These are phyloP conservation scores for Kodamaea neixiangensis DNA, from an alignment of 805 yeast genomes.

Conservation along the genomic window DNA sequence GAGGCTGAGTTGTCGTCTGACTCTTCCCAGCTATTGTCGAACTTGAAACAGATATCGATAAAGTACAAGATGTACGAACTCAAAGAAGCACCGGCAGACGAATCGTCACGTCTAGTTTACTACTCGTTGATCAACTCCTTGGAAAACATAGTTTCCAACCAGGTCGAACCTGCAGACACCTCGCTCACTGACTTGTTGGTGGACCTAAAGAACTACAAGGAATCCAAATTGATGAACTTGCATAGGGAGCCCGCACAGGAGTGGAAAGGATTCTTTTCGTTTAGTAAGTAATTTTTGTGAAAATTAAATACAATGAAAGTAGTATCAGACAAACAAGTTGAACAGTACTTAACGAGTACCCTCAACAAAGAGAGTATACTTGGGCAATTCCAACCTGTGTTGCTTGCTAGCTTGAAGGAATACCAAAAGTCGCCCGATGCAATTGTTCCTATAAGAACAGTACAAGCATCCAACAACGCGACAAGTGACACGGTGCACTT, in stretches of 20 bases:
- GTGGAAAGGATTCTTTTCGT: constrained; percentile 4
- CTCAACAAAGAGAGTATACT: constrained; percentile 28
- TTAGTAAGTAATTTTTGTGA: not conserved
- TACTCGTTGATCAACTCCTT: constrained; percentile 19
- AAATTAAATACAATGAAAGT: constrained; percentile 2
- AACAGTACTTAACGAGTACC: not conserved
- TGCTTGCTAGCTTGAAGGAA: constrained; percentile 39
- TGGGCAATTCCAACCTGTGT: constrained; percentile 34
- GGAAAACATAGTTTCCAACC: constrained; percentile 13
- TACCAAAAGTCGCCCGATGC: constrained; percentile 45
- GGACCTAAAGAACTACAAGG: constrained; percentile 10
- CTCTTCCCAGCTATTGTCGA: constrained; percentile 24
- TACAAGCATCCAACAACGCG: constrained; percentile 37
- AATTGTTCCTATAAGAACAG: constrained; percentile 56
- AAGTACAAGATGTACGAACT: constrained; percentile 29
- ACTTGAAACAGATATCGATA: constrained; percentile 33
- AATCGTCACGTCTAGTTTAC: constrained; percentile 13
- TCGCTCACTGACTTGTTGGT: constrained; percentile 1
- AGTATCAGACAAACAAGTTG: constrained; percentile 7
- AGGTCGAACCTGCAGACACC: not conserved
- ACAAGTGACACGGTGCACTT: constrained; percentile 48
- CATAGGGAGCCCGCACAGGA: not conserved
- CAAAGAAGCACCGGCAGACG: constrained; percentile 12
- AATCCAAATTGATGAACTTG: constrained; percentile 11
- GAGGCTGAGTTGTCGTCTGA: constrained; percentile 14